Conservation (phyloP, 208 protist genomes). For the Leishmania turanica region DNA sequence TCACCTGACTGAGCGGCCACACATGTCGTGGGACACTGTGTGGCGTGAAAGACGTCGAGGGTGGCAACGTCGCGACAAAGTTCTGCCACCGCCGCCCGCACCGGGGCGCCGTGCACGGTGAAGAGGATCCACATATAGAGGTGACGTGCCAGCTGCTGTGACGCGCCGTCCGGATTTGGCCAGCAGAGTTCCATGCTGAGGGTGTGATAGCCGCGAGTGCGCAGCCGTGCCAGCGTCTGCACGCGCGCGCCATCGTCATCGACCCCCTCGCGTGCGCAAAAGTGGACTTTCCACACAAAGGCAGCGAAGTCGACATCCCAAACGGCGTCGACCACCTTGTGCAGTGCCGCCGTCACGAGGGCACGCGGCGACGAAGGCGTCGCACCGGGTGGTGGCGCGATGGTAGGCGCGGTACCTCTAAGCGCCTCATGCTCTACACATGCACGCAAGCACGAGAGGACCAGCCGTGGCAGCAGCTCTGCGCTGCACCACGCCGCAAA, state of each 20-base stretch:
- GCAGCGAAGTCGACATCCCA: conserved; percentile 20
- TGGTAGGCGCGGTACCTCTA: neutral
- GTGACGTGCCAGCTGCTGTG: conserved; percentile 1
- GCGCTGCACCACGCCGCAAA: conserved; percentile 16
- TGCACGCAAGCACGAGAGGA: conserved; percentile 11
- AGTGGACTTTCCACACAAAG: conserved; percentile 18
- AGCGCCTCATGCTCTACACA: conserved; percentile 4
- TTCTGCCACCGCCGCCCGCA: conserved; percentile 11
- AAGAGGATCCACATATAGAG: conserved; percentile 30
- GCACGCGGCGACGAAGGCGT: neutral
- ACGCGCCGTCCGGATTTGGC: neutral
- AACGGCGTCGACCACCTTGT: conserved; percentile 10
- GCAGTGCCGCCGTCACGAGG: conserved; percentile 1
- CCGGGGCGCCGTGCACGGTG: neutral
- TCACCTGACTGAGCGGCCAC: neutral
- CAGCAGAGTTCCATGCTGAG: conserved; percentile 22
- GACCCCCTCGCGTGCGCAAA: conserved; percentile 4
- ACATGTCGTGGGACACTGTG: neutral
- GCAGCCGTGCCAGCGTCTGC: neutral
- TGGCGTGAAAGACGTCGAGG: conserved; percentile 29
- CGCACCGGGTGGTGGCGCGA: neutral
- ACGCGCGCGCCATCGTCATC: neutral
- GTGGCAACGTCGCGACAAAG: conserved; percentile 52
- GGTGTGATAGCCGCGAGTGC: conserved; percentile 14
- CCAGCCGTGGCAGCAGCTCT: conserved; percentile 6